Evolutionary conservation across 345 rosid genomes (phyloP), one percentile per base, ranked within the genome.

Genomic region (Camelina sativa): DNA sequence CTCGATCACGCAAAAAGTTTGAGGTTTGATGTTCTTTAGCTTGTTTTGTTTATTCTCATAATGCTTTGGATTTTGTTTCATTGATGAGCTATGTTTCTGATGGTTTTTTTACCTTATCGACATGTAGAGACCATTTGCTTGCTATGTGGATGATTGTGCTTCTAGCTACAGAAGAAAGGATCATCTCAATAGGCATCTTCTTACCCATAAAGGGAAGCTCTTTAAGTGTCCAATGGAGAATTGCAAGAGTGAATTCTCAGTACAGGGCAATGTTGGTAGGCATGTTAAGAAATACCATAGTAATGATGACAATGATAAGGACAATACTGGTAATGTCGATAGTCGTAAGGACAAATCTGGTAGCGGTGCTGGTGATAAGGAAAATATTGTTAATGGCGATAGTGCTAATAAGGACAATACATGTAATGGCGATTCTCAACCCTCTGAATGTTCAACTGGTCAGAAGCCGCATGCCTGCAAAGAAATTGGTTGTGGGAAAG

Each of bases 131-230:
- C 86, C 91, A 41, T 95, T 83, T 81, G 44, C 11, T 1, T 95
- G 99, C 71, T 64, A 84, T 2, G 71, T 86, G 17, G 89, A 87
- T 51, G 97, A 85, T 67, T 95, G 99, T 65, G 28, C 71, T 74
- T 71, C 84, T 28, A 92, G 91, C 71, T 95, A 90, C 34, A 85
- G 93, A 78, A 86, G 99, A 79, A 95, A 89, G 62, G 99, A 95
- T 80, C 97, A 92, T 81, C 84, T 95, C 71, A 83, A 81, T 32
- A 89, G 97, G n/a, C 99, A 95, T 65, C 72, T 83, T 72, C 86
- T 85, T 57, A 82, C 76, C 35, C 97, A 95, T 47, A 66, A 85
- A 63, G 97, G 97, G 22, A 90, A 85, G 73, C 84, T 86, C n/a
- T 92, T 87, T n/a, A 79, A 62, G 43, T 95, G 97, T 69, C 83